Evolutionary conservation across 139 green algal genomes (phyloP).

Genomic region (Edaphochlamys debaryana): DNA sequence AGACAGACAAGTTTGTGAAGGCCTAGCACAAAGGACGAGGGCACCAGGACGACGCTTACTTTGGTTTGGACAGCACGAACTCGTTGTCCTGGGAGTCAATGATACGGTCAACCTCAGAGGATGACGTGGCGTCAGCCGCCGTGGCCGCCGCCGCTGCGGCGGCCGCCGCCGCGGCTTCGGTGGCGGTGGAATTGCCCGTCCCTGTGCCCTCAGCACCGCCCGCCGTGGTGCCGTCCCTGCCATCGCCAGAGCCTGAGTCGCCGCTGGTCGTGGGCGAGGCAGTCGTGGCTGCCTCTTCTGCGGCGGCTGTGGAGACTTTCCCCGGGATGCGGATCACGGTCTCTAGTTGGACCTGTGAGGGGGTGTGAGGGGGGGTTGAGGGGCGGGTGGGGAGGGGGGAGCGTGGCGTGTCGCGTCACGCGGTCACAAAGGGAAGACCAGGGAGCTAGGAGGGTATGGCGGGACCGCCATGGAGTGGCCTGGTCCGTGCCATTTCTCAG

Average conservation of each 20-base stretch:
- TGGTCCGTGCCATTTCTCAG: too few relatives aligned
- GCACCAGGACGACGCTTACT: too few relatives aligned
- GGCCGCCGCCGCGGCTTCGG: not conserved
- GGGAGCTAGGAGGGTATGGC: too few relatives aligned
- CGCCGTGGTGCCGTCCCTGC: not conserved
- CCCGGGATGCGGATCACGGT: conserved; percentile 57
- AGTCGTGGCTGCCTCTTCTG: not conserved
- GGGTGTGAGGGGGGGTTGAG: not conserved
- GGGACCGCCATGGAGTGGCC: too few relatives aligned
- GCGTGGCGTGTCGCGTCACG: too few relatives aligned
- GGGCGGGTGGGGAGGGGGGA: too few relatives aligned
- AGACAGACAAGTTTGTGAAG: too few relatives aligned
- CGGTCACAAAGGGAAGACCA: too few relatives aligned
- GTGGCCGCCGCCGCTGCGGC: not conserved
- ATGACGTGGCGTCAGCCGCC: not conserved
- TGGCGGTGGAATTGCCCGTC: not conserved
- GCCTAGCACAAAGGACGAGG: too few relatives aligned
- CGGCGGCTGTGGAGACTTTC: not conserved
- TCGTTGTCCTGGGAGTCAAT: conserved; percentile 97
- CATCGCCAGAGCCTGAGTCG: not conserved
- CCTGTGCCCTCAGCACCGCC: not conserved
- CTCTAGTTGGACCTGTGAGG: conserved; percentile 50
- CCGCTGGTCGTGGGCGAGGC: not conserved
- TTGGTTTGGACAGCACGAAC: conserved; percentile 96
- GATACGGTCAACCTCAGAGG: conserved; percentile 83